phyloP scores from a whole-genome alignment of 2,329 filamentous ascomycete species.

The Calonectria pteridis region DNA sequence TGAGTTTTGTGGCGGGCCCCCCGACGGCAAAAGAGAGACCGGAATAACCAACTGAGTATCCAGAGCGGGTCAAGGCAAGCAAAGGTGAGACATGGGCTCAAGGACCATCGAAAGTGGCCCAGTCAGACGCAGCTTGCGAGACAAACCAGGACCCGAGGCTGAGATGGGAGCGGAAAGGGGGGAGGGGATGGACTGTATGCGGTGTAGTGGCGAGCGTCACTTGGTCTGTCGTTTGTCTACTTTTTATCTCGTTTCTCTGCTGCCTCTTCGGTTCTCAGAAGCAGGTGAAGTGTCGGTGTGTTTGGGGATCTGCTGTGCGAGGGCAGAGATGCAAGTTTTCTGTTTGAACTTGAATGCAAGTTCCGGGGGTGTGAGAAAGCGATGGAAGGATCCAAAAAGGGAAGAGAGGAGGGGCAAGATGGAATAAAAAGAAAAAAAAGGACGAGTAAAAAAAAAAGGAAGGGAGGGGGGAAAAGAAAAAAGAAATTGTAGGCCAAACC shows the following conservation, averaged over 20 bases:
- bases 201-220: not conserved
- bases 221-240: not conserved
- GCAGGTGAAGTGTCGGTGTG: slow-evolving; percentile 19
- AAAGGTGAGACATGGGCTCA: slow-evolving; percentile 3
- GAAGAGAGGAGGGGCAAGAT: not conserved
- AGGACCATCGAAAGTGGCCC: not conserved
- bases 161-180: slow-evolving; percentile 3
- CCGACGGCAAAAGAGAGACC: not conserved
- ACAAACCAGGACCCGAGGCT: slow-evolving; percentile 18
- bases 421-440: not conserved
- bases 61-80: not conserved
- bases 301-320: slow-evolving; percentile 28
- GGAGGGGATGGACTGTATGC: slow-evolving; percentile 7
- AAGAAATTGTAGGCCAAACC: not conserved
- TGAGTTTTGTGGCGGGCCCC: not conserved
- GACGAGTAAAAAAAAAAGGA: not conserved
- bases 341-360: slow-evolving; percentile 7
- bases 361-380: not conserved
- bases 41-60: not conserved
- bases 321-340: not conserved
- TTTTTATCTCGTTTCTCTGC: not conserved
- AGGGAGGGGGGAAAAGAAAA: not conserved
- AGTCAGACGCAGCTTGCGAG: slow-evolving; percentile 24
- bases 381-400: not conserved
- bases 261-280: not conserved